Conservation (phyloP, 192 early-diverging fungal species). For the Rhizophlyctis rosea region DNA sequence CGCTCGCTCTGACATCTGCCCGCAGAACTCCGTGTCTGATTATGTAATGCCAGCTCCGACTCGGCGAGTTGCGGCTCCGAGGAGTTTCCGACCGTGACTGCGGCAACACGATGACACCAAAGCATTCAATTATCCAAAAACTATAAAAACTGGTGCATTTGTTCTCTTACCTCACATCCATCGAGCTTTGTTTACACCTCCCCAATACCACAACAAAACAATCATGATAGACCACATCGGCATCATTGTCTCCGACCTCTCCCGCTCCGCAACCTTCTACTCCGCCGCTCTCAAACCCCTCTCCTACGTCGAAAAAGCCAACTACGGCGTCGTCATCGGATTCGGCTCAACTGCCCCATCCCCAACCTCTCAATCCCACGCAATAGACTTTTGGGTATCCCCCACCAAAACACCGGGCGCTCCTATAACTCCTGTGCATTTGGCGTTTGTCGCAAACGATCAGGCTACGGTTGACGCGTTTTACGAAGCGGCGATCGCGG, state of each 20-base stretch:
- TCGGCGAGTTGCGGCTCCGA: too few species aligned
- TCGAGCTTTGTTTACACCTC: too few species aligned
- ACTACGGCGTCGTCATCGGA: background rate
- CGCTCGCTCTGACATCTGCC: too few species aligned
- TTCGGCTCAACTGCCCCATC: background rate
- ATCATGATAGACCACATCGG: slow-evolving; percentile 11
- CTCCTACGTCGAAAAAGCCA: background rate
- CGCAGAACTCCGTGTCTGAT: too few species aligned
- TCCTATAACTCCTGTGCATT: background rate
- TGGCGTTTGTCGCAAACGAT: background rate
- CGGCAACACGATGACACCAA: too few species aligned
- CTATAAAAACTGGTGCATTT: too few species aligned
- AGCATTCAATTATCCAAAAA: too few species aligned
- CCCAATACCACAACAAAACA: too few species aligned
- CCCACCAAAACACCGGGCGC: background rate
- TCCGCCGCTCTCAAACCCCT: slow-evolving; percentile 2
- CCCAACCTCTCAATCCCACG: too few species aligned
- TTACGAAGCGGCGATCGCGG: slow-evolving; percentile 26
- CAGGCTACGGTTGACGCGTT: slow-evolving; percentile 15
- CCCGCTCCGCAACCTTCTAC: slow-evolving; percentile 9
- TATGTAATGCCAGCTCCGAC: too few species aligned
- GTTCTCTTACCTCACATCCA: too few species aligned
- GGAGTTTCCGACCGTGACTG: too few species aligned
- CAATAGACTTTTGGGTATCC: slow-evolving; percentile 12
- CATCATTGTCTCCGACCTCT: background rate